Percentiles rank a stretch among this genome's conserved stretches.
phyloP scores from a whole-genome alignment of 2,329 filamentous ascomycete genomes.

The Metarhizium rileyi region DNA sequence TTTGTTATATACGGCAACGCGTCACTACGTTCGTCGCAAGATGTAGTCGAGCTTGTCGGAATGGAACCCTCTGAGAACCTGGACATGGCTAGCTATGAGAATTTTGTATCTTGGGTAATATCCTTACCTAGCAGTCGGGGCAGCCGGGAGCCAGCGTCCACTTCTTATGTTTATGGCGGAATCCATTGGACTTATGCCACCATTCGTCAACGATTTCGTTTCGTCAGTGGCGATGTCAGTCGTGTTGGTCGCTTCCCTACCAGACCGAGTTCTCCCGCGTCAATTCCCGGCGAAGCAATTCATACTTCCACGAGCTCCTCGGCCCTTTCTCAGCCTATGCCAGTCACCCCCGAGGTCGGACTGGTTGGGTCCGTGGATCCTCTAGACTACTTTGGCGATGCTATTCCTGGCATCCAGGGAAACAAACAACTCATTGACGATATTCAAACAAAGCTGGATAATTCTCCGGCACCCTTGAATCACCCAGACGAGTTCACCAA shows the following conservation, averaged over 20 bases:
- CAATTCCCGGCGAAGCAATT: constrained; percentile 25
- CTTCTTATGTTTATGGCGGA: constrained; percentile 51
- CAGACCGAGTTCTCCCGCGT: constrained; percentile 30
- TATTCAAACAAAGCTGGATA: constrained; percentile 3
- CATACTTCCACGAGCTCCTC: constrained; percentile 9
- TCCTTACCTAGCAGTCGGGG: constrained; percentile 43
- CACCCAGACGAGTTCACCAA: constrained; percentile 35
- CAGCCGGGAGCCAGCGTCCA: constrained; percentile 40
- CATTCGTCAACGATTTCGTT: constrained; percentile 55
- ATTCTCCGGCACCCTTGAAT: constrained; percentile 14
- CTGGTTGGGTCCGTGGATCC: constrained; percentile 11
- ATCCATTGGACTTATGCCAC: constrained; percentile 63
- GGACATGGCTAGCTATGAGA: constrained; percentile 39
- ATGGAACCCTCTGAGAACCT: constrained; percentile 35
- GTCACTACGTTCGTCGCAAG: constrained; percentile 48
- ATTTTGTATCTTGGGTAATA: constrained; percentile 63
- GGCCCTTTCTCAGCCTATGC: constrained; percentile 22
- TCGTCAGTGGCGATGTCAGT: constrained; percentile 49
- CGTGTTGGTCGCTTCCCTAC: constrained; percentile 12
- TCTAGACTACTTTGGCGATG: constrained; percentile 34
- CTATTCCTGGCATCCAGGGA: constrained; percentile 7
- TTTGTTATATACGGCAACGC: constrained; percentile 60
- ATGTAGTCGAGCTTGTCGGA: constrained; percentile 46
- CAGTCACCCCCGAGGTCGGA: constrained; percentile 19
- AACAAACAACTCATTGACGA: constrained; percentile 4